Base-by-base conservation (phyloP, 257 asterid species). In the Catharanthus roseus region DNA sequence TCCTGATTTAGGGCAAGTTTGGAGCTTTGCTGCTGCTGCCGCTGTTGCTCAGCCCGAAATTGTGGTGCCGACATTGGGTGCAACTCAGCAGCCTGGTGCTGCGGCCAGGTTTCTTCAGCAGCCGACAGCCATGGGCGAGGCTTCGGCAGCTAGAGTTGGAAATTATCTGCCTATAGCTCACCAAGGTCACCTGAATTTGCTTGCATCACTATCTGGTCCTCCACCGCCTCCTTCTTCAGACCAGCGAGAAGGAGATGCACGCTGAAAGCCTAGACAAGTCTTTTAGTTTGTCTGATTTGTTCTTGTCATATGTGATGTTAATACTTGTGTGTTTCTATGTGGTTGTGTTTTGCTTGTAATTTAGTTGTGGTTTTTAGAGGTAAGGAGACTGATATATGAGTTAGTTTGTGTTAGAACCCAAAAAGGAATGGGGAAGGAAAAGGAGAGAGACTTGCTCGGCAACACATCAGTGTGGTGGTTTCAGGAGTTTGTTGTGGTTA, bases 71-170 rank as follows among this genome's bases (percentile, higher is more conserved):
- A 56, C 77, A 33, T 36, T 87, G 74, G 60, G 86, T 55, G 61
- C 85, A 28, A 79, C 82, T 11, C 81, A 85, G 70, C 77, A 73
- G 66, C 54, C 67, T 8, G 49, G 60, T 65, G 45, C 51, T 45
- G 75, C 87, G 69, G 79, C 96, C 0, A 85, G 99, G 82, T 93
- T 89, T 65, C 82, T 93, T 65, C 97, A 93, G 74, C 96, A 86
- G 57, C 88, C 88, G 36, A 73, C 67, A n/a, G 66, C 79, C 12
- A 82, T 93, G 63, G 96, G 96, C 24, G 99, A 93, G 82, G 97
- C 97, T 26, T 92, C 96, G 9, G 98, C 98, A 0, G 97, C 99
- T 1, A 86, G 99, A 77, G 91, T 91, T 21, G 99, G 99, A 53
- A 93, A 91, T 78, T 93, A 91, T 79, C 77, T 93, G 74, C 97